phyloP scores from a whole-genome alignment of 805 yeast species.

The Blastobotrys terrestris region DNA sequence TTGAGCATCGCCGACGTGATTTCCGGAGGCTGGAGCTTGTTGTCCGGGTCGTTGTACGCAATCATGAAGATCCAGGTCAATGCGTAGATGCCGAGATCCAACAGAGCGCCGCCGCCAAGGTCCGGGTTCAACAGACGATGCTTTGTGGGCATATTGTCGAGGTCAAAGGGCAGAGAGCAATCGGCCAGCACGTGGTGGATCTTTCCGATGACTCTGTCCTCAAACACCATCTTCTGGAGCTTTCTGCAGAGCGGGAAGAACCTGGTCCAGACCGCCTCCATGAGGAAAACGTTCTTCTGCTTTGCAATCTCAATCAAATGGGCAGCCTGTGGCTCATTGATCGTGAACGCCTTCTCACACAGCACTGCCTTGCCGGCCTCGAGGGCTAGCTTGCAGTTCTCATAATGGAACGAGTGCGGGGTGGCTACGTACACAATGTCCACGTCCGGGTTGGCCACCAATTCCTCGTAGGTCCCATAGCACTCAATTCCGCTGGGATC shows the following conservation, averaged over 20 bases:
- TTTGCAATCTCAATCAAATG: constrained; percentile 41
- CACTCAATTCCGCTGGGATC: constrained; percentile 14
- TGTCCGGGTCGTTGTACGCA: constrained; percentile 16
- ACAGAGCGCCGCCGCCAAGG: constrained; percentile 51
- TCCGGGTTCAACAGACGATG: constrained; percentile 39
- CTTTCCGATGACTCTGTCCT: constrained; percentile 42
- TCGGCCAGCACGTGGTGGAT: constrained; percentile 40
- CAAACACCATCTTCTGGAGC: constrained; percentile 34
- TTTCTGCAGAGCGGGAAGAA: constrained; percentile 40
- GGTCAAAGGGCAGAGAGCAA: constrained; percentile 35
- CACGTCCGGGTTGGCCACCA: constrained; percentile 38
- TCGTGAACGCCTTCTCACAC: constrained; percentile 51
- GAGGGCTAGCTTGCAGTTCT: constrained; percentile 39
- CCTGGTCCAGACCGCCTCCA: constrained; percentile 45
- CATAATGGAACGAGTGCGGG: constrained; percentile 48
- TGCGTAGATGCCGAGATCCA: constrained; percentile 51
- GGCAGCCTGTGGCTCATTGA: constrained; percentile 40
- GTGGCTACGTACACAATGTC: constrained; percentile 50
- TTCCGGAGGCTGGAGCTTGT: constrained; percentile 13
- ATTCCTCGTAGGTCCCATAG: constrained; percentile 37
- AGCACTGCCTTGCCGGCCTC: constrained; percentile 44
- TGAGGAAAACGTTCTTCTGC: constrained; percentile 38
- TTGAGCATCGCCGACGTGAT: constrained; percentile 13
- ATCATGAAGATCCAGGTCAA: constrained; percentile 34
- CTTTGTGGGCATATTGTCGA: constrained; percentile 29